Evolutionary conservation across 208 protist species (phyloP), one percentile per base, ranked within the genome.

Genomic region (Kentomonas sorsogonicus): DNA sequence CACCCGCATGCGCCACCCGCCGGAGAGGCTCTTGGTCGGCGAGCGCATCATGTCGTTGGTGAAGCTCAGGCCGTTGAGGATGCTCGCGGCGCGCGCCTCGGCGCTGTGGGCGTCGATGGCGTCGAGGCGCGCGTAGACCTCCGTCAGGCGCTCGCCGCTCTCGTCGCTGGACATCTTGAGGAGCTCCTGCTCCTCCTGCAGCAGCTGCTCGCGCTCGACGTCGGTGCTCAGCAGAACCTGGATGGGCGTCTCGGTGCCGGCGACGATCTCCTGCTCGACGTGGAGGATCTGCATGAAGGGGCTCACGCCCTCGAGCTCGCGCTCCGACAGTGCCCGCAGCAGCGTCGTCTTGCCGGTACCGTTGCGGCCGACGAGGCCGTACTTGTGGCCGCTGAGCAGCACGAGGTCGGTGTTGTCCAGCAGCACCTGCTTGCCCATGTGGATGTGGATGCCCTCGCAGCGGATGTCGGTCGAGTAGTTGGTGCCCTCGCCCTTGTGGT

Each of bases 1-100:
- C 26, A 99, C 86, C 72, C 97, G 95, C 98, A 99, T 99, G 67
- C 98, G 91, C 96, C 97, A 98, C 44, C 97, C 97, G 85, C 97
- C 93, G 15, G 88, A 95, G 39, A 96, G 74, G 33, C 69, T 63
- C 62, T 89, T 89, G 1, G 90, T 96, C n/a, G 86, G 82, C 3
- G 45, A 68, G 18, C 69, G 66, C 83, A 98, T 98, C 81, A 98
- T 97, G 27, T 97, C 90, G 13, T 84, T 71, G 15, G 91, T 96
- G 63, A 98, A 98, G 65, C 91, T 94, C 9, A 98, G 75, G 75
- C 97, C 97, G 52, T 77, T 74, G 31, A 96, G 69, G 63, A 97
- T 97, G 9, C 69, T 59, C 9, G 87, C 73, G 2, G 87, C 91
- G 41, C 87, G 82, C 11, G 95, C 69, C 61, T 94, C 79, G 26